These are phyloP conservation scores for Colletotrichum scovillei DNA, from an alignment of 2,329 filamentous ascomycete species.

Conservation along the genomic window DNA sequence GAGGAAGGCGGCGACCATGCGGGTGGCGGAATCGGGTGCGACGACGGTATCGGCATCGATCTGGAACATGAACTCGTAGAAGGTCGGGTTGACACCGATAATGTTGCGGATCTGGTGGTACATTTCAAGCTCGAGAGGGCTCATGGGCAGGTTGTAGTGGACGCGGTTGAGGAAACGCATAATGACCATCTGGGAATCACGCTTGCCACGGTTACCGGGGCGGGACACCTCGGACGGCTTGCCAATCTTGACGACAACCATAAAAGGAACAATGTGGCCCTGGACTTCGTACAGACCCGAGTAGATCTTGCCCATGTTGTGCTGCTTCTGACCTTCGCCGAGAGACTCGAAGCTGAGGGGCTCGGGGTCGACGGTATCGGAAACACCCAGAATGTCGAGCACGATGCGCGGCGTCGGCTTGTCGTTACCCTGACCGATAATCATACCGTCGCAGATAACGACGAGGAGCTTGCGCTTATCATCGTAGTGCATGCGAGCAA, in stretches of 20 bases:
- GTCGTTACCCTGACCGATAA: constrained; percentile 98
- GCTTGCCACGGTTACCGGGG: constrained; percentile 96
- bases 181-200: constrained; percentile 94
- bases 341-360: constrained; percentile 96
- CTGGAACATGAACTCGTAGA: constrained; percentile 98
- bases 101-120: constrained; percentile 99
- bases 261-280: constrained; percentile 96
- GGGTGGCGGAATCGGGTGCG: constrained; percentile 89
- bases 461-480: constrained; percentile 97
- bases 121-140: constrained; percentile 94
- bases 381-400: constrained; percentile 94
- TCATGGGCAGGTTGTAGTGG: constrained; percentile 94
- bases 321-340: constrained; percentile 95
- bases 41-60: constrained; percentile 98
- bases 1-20: constrained; percentile 90
- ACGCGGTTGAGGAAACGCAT: constrained; percentile 99
- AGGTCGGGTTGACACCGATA: constrained; percentile 95
- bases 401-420: constrained; percentile 95
- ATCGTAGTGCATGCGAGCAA: constrained; percentile 94
- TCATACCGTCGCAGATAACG: constrained; percentile 97
- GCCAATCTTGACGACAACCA: constrained; percentile 96
- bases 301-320: constrained; percentile 99
- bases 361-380: constrained; percentile 93
- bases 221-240: constrained; percentile 98
- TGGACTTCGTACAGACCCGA: constrained; percentile 98